Evolutionary conservation across 495 filamentous ascomycete genomes (phyloP).

Genomic region (Penicillium verhagenii): DNA sequence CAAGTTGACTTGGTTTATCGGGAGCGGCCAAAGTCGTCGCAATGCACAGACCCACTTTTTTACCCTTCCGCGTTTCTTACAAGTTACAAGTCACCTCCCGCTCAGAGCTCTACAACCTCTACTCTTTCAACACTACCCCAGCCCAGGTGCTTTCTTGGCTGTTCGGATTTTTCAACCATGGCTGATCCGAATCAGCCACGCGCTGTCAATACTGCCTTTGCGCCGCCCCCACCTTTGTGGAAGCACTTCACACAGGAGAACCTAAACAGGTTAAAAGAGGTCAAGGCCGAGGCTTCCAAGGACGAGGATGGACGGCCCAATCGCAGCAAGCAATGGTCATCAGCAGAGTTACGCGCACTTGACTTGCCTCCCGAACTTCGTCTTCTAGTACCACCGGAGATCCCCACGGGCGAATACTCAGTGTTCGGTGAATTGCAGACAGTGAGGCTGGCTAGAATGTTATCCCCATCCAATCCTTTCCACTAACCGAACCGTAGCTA

Average conservation of each 20-base stretch:
- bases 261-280: slow-evolving; percentile 59
- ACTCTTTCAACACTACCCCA: not conserved
- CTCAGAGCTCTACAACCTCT: no score
- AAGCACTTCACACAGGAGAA: slow-evolving; percentile 82
- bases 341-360: slow-evolving; percentile 53
- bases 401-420: slow-evolving; percentile 72
- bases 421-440: slow-evolving; percentile 69
- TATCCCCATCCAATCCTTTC: not conserved
- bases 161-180: slow-evolving; percentile 33
- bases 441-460: slow-evolving; percentile 35
- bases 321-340: slow-evolving; percentile 35
- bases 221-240: slow-evolving; percentile 87
- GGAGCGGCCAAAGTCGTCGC: not conserved
- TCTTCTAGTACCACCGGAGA: slow-evolving; percentile 77
- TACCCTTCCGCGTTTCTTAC: slow-evolving; percentile 4
- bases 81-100: no score
- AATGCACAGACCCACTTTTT: slow-evolving; percentile 18
- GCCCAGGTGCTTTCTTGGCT: not conserved
- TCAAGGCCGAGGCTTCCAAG: slow-evolving; percentile 47
- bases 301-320: slow-evolving; percentile 33
- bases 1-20: not conserved
- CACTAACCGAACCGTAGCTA: slow-evolving; percentile 29
- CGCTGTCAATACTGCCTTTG: slow-evolving; percentile 62
- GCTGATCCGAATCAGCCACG: slow-evolving; percentile 50
- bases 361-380: slow-evolving; percentile 69